A percentile compares a stretch with the other conserved stretches of the same genome.
These are phyloP conservation scores for Dorcoceras hygrometricum DNA, from an alignment of 257 asterid genomes.

Conservation along the genomic window DNA sequence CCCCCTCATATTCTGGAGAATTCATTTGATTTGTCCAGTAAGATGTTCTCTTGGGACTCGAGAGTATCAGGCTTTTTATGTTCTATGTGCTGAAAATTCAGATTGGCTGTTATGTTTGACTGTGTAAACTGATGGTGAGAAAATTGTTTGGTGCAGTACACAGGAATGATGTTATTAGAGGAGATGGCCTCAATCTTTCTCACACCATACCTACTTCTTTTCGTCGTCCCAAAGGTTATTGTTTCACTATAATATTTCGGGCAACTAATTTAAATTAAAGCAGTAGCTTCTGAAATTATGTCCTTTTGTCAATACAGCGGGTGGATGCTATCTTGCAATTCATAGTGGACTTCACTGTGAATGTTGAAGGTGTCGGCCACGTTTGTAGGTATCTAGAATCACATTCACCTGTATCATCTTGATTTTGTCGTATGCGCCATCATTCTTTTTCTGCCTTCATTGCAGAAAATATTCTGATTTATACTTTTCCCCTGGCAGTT, in stretches of 20 bases:
- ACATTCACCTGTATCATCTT: conserved; percentile 1
- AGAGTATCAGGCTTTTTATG: neutral
- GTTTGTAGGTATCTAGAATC: conserved; percentile 64
- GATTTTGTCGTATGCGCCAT: conserved; percentile 14
- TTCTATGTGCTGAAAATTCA: neutral
- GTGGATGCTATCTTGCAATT: conserved; percentile 76
- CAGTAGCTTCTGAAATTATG: conserved; percentile 18
- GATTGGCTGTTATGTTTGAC: conserved; percentile 7
- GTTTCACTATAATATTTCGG: neutral
- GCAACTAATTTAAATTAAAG: conserved; percentile 2
- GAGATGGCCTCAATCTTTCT: conserved; percentile 97
- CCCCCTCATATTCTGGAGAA: neutral
- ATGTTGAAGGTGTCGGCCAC: conserved; percentile 90
- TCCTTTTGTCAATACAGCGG: conserved; percentile 46
- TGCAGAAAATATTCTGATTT: neutral
- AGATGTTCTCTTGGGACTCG: neutral
- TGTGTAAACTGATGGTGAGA: conserved; percentile 7
- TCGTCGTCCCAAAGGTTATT: conserved; percentile 87
- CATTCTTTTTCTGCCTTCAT: neutral
- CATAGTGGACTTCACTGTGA: conserved; percentile 75
- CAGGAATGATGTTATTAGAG: conserved; percentile 91
- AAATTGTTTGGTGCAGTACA: conserved; percentile 58
- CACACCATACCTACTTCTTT: conserved; percentile 80
- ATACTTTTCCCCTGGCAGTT: conserved; percentile 44
- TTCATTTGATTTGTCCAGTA: neutral